phyloP scores from a whole-genome alignment of 345 rosid genomes.

The Populus euphratica region DNA sequence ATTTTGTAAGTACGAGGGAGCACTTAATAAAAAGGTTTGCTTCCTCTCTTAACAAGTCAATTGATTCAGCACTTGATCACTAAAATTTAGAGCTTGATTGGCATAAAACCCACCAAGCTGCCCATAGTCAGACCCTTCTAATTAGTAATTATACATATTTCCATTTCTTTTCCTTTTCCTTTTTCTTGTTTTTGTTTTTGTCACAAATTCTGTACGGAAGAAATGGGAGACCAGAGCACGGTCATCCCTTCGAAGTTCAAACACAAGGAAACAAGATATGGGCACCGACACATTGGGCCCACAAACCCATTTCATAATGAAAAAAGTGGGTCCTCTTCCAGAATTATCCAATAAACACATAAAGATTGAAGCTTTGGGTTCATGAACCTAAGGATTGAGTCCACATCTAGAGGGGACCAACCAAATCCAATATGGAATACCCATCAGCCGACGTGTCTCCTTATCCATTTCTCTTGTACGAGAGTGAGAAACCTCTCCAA shows the following conservation, averaged over 20 bases:
- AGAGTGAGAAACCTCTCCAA: not conserved
- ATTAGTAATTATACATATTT: not conserved
- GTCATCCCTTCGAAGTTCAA: not conserved
- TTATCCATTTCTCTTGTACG: not conserved
- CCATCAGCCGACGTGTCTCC: not conserved
- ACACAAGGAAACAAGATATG: not conserved
- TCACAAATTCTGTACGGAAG: not conserved
- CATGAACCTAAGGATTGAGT: not conserved
- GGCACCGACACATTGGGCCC: not conserved
- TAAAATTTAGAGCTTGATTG: not conserved
- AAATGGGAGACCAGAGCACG: not conserved
- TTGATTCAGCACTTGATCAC: not conserved
- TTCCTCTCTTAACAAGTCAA: no score
- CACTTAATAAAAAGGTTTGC: no score
- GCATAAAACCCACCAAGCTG: not conserved
- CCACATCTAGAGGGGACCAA: not conserved
- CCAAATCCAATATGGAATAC: not conserved
- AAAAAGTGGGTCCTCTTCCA: not conserved
- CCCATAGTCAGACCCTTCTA: not conserved
- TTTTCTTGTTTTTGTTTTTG: not conserved
- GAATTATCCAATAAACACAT: not conserved
- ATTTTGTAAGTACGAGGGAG: no score
- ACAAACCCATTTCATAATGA: not conserved
- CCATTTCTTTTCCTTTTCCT: not conserved
- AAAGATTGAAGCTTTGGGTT: not conserved